Base-by-base conservation (phyloP, 768 basidiomycete genomes). In the Suillus subalutaceus region DNA sequence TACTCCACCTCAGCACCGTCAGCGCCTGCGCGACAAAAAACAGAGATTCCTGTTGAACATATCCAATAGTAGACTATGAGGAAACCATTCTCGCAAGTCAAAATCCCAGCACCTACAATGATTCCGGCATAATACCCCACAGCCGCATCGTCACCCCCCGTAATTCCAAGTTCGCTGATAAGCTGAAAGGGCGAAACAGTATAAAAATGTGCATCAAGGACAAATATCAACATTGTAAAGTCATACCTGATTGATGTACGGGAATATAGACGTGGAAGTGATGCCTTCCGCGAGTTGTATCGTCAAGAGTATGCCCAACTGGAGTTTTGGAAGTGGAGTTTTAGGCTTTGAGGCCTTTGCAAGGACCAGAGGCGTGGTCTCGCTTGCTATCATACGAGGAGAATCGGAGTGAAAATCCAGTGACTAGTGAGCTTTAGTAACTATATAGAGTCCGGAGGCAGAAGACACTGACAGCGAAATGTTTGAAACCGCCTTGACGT, bases 91-190 rank as follows among this genome's bases (percentile, higher is more conserved):
- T 32, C 30, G 26, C 38, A 40, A 50, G 40, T 26, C 37, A 40
- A 8, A 15, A 50, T 50, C 23, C 48, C 13, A 26, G 67, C 66
- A 70, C 88, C 77, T 65, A 89, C 86, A 62, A 78, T 73, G 37
- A 90, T 69, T 43, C 88, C 89, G 26, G 87, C 88, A 71, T 90
- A 90, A 69, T 90, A 90, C 26, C 89, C 89, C 3, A 89, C 85
- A 76, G 86, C 87, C 62, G 80, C 79, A 56, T 86, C 82, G 65
- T 90, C 86, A 30, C 88, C 89, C 26, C 84, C 84, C 3, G 87
- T 89, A 32, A 90, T 79, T 43, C 84, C 87, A 23, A 89, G 79
- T 69, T 88, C 88, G 32, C 84, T 79, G 41, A 90, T 82, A 30
- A 90, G 81, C 88, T 90, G 63, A 37, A 35, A 37, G n/a, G 30